phyloP scores from a whole-genome alignment of 2,329 filamentous ascomycete species.

The Talaromyces amestolkiae region DNA sequence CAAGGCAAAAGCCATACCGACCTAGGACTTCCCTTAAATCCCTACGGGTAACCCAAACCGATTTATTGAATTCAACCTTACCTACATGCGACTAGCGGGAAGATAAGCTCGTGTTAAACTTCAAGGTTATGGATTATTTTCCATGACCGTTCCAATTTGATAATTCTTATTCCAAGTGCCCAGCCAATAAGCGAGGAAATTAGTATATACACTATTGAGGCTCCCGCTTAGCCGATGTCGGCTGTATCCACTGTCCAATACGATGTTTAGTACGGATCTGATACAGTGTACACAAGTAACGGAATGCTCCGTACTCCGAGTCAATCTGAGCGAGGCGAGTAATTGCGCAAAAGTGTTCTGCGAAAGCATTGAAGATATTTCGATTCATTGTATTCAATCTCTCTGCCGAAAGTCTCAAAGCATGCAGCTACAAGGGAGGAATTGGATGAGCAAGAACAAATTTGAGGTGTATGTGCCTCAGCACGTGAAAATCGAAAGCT shows the following conservation, averaged over 20 bases:
- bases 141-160: constrained; percentile 18
- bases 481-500: not conserved
- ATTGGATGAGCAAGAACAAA: not conserved
- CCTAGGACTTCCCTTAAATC: not conserved
- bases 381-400: too few relatives aligned
- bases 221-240: constrained; percentile 19
- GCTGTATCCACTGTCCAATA: constrained; percentile 14
- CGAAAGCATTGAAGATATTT: not conserved
- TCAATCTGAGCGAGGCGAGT: not conserved
- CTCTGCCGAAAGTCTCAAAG: not conserved
- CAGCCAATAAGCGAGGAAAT: constrained; percentile 11
- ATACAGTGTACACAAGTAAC: not conserved
- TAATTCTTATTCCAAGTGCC: constrained; percentile 8
- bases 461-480: not conserved
- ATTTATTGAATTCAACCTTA: not conserved
- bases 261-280: not conserved
- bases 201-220: not conserved
- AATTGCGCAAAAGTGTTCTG: not conserved
- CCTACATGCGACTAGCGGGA: not conserved
- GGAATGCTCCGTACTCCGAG: constrained; percentile 3
- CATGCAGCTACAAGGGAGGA: not conserved
- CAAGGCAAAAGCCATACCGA: not conserved
- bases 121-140: constrained; percentile 6
- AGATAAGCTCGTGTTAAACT: constrained; percentile 14
- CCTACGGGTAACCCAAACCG: too few relatives aligned